Conservation (phyloP, 2,329 filamentous ascomycete species). For the Xylaria sp. region DNA sequence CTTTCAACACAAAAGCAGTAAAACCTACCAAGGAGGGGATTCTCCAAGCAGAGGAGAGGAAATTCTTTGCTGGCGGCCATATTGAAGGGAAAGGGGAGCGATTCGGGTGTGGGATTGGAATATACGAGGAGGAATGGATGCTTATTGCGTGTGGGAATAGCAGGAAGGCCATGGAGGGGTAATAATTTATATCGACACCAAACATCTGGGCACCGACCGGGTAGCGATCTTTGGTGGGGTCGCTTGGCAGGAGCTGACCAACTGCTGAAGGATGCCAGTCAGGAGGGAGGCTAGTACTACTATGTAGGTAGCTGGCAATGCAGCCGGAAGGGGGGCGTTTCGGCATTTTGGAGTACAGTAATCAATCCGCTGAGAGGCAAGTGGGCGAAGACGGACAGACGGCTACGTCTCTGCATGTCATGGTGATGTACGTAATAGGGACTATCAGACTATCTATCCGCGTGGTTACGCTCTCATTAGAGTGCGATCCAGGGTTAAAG, state of each 20-base stretch:
- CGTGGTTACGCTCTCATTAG: too few species aligned
- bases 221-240: slow-evolving; percentile 37
- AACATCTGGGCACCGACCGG: not conserved
- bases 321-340: not conserved
- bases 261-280: not conserved
- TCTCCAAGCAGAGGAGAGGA: slow-evolving; percentile 92
- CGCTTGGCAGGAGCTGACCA: slow-evolving; percentile 15
- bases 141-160: not conserved
- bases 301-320: not conserved
- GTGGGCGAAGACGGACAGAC: too few species aligned
- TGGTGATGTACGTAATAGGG: too few species aligned
- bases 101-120: slow-evolving; percentile 17
- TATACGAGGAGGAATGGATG: not conserved
- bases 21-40: slow-evolving; percentile 85
- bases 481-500: too few species aligned
- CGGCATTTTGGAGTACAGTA: not conserved
- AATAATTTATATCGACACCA: slow-evolving; percentile 36
- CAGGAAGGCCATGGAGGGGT: slow-evolving; percentile 39
- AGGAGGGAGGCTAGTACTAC: not conserved
- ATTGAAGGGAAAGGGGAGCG: slow-evolving; percentile 38
- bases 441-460: too few species aligned
- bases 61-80: slow-evolving; percentile 83
- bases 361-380: not conserved
- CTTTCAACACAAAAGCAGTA: slow-evolving; percentile 27
- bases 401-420: too few species aligned